Evolutionary conservation across 2,329 filamentous ascomycete species (phyloP).

Genomic region (Coleophoma crateriformis): DNA sequence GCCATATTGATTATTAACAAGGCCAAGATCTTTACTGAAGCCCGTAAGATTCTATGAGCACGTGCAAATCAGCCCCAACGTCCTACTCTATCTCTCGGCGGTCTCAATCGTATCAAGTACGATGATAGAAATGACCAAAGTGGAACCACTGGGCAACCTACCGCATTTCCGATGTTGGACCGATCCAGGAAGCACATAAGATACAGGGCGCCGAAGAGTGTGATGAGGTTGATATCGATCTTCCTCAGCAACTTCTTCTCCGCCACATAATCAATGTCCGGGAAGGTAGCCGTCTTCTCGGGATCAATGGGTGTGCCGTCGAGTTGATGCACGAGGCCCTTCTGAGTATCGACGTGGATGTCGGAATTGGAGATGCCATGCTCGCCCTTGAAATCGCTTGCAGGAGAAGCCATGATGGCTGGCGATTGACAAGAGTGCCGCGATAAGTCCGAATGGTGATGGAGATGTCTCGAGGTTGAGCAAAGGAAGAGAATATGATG

Average conservation of each 20-base stretch:
- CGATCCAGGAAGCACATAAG: conserved; percentile 2
- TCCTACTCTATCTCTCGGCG: no score
- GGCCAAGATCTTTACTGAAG: conserved; percentile 1
- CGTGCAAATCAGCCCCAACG: no score
- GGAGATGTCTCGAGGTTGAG: no score
- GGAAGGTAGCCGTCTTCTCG: background rate
- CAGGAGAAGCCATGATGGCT: background rate
- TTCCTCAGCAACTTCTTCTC: conserved; percentile 3
- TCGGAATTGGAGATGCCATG: background rate
- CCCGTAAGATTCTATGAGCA: conserved; percentile 1
- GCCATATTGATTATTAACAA: conserved; percentile 1
- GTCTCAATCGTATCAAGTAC: no score
- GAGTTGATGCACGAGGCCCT: background rate
- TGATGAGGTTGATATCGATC: conserved; percentile 3
- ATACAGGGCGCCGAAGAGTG: conserved; percentile 2
- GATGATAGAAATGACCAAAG: no score
- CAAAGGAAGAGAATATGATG: no score
- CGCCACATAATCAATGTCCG: background rate
- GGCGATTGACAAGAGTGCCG: background rate
- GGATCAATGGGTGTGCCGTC: background rate
- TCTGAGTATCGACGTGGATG: background rate
- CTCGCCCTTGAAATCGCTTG: background rate
- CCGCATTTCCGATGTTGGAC: conserved; percentile 2
- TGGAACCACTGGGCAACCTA: background rate
- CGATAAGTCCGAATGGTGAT: no score